phyloP scores from a whole-genome alignment of 495 filamentous ascomycete genomes.

The Talaromyces ruber region DNA sequence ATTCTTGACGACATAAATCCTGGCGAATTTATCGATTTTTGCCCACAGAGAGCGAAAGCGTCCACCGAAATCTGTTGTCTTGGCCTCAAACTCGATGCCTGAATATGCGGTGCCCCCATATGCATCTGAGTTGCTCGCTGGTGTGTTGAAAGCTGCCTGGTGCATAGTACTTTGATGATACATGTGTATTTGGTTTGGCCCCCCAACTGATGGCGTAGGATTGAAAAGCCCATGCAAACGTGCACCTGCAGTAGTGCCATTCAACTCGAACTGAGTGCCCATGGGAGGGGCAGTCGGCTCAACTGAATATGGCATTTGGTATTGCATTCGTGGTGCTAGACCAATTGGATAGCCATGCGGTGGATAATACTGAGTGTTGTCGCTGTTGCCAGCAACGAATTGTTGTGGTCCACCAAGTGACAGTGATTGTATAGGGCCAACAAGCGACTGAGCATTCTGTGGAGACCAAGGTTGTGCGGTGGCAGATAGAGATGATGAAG shows the following conservation, averaged over 20 bases:
- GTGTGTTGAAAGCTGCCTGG: neutral
- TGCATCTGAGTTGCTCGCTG: neutral
- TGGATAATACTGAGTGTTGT: neutral
- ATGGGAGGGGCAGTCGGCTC: neutral
- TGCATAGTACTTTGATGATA: neutral
- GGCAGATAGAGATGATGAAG: neutral
- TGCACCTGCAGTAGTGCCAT: neutral
- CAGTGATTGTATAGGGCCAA: neutral
- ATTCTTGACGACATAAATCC: neutral
- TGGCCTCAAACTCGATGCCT: neutral
- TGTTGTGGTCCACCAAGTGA: neutral
- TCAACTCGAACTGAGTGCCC: neutral
- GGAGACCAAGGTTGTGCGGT: conserved; percentile 1
- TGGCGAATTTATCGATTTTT: neutral
- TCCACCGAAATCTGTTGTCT: neutral
- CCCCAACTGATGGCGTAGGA: neutral
- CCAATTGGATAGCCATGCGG: neutral
- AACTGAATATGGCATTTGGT: neutral
- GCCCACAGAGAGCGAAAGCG: neutral
- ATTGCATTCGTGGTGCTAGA: neutral
- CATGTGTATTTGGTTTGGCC: neutral
- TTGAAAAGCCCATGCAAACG: neutral
- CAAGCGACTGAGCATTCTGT: neutral
- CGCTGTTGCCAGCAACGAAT: neutral
- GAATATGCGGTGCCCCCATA: neutral